Conservation (phyloP, 2,329 filamentous ascomycete genomes). For the Colletotrichum coccodes region DNA sequence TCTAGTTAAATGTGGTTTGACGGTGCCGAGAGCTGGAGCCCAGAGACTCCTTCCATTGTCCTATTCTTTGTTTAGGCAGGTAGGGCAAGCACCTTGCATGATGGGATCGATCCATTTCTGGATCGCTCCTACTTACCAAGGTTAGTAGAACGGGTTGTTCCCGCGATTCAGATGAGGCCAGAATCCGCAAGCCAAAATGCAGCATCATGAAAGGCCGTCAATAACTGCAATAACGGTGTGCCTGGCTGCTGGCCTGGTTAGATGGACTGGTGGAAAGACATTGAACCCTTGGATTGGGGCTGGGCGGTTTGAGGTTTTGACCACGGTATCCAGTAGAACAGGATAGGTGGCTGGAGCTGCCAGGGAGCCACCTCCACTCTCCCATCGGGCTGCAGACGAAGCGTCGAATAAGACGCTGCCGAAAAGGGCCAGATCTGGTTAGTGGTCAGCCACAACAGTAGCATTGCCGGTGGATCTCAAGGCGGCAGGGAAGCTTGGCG, state of each 20-base stretch:
- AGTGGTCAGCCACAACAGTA: slow-evolving; percentile 29
- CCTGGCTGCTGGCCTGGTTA: not conserved
- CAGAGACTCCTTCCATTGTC: not conserved
- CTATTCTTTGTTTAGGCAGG: not conserved
- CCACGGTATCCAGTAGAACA: slow-evolving; percentile 7
- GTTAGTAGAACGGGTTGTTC: not conserved
- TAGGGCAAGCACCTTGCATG: not conserved
- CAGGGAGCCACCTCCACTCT: slow-evolving; percentile 19
- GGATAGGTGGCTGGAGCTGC: slow-evolving; percentile 22
- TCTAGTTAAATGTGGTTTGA: not conserved
- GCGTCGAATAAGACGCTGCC: slow-evolving; percentile 15
- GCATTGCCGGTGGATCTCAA: slow-evolving; percentile 23
- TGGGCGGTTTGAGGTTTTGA: not conserved
- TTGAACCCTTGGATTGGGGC: slow-evolving; percentile 20
- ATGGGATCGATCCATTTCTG: not conserved
- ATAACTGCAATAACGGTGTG: not conserved
- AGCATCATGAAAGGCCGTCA: not conserved
- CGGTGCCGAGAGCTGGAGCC: not conserved
- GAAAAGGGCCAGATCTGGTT: slow-evolving; percentile 23
- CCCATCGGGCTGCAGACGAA: slow-evolving; percentile 14
- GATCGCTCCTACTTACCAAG: not conserved
- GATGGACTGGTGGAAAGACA: not conserved
- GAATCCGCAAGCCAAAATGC: slow-evolving; percentile 13
- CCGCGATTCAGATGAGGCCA: not conserved
- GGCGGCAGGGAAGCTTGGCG: slow-evolving; percentile 28